Evolutionary conservation across 2,329 filamentous ascomycete genomes (phyloP), one percentile per base, ranked within the genome.

Genomic region (Aspergillus ibericus): DNA sequence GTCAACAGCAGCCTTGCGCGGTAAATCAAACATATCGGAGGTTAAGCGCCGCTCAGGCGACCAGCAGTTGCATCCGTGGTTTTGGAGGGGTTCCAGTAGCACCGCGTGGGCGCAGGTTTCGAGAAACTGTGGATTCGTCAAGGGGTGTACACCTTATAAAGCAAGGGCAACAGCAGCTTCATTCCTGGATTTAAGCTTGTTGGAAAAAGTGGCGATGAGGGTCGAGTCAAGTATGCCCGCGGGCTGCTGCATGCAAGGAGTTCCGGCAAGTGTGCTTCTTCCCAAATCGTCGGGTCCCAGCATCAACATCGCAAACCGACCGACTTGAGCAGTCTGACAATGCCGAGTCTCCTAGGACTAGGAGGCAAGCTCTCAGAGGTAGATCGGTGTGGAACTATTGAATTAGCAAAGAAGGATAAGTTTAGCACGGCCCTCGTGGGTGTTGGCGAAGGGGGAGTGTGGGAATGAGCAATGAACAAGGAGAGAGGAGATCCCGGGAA

Each of bases 231-330:
- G 15, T 38, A 53, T 44, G 36, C 27, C 51, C 25, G 38, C 51
- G 32, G 51, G 36, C 36, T 53, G 51, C 51, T 44, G 51, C 51
- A 53, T 53, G 51, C 51, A 53, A 53, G 51, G 51, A 53, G 51
- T 18, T 40, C 40, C 25, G 27, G 51, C 29, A 42, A n/a, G 16
- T 53, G 51, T 42, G 44, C 25, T 32, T 27, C 44, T 48, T 29
- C 50, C 51, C 38, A 53, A 53, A 34, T 32, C 27, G 38, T 53
- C 51, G 51, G 51, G 51, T 53, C 40, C 36, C 10, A 42, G 51
- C 51, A 44, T 53, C 51, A 44, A 53, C 36, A 36, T 44, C 51
- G 50, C 25, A 16, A 16, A 53, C 25, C 34, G 15, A 52, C 34
- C 50, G 16, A 29, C 32, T n/a, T 51, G 13, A 16, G 5, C 9